These are phyloP conservation scores for Trichosporon inkin DNA, from an alignment of 1,284 basidiomycete species.

Conservation along the genomic window DNA sequence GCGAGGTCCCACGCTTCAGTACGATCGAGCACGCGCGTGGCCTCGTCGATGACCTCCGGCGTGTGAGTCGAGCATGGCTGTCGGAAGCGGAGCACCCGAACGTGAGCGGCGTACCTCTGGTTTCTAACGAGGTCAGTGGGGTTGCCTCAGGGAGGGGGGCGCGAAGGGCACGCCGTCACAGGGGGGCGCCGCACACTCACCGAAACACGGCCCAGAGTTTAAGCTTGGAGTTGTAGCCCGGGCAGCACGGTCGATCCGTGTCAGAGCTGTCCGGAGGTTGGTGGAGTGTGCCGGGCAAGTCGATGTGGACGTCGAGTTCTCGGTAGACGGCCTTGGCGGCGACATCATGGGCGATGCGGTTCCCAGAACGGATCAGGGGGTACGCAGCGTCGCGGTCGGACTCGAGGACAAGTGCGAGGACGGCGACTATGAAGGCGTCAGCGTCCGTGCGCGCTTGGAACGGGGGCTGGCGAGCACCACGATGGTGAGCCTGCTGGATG, in stretches of 20 bases:
- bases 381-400: not conserved
- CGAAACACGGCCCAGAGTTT: slow-evolving; percentile 11
- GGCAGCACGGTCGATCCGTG: slow-evolving; percentile 13
- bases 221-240: slow-evolving; percentile 5
- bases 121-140: slow-evolving; percentile 4
- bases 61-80: slow-evolving; percentile 19
- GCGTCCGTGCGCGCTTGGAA: slow-evolving; percentile 5
- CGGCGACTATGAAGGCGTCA: slow-evolving; percentile 13
- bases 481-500: no score
- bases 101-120: slow-evolving; percentile 11
- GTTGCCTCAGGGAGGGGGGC: no score
- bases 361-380: slow-evolving; percentile 11
- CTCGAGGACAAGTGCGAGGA: slow-evolving; percentile 14
- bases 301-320: slow-evolving; percentile 17
- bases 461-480: no score
- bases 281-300: slow-evolving; percentile 15
- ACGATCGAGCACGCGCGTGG: slow-evolving; percentile 14
- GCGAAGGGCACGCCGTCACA: not conserved
- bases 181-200: slow-evolving; percentile 1
- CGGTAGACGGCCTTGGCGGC: slow-evolving; percentile 11
- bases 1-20: slow-evolving; percentile 19
- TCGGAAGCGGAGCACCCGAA: slow-evolving; percentile 18
- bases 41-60: slow-evolving; percentile 11
- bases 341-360: slow-evolving; percentile 2
- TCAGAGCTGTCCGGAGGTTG: not conserved